Evolutionary conservation across 1,139 yeast genomes (phyloP), one percentile per base, ranked within the genome.

Genomic region (Pneumocystis carinii): DNA sequence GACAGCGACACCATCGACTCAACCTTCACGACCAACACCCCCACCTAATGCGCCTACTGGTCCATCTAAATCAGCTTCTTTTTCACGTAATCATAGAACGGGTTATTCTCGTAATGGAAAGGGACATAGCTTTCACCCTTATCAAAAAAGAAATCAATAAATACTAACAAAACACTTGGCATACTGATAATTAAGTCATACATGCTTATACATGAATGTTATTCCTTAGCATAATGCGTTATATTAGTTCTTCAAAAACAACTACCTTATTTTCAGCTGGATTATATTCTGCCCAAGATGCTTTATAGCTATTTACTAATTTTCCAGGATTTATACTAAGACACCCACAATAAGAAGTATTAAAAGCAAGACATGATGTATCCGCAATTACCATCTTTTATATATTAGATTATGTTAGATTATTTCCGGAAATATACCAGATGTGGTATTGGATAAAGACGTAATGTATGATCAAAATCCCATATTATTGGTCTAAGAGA

Each of bases 381-480:
- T 65, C 67, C 12, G 64, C 67, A 41, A 65, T 32, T 7, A 63
- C 32, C 55, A 48, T 64, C 36, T 64, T 60, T 39, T 62, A 48
- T 36, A n/a, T 59, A n/a, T 59, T 55, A 35, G 61, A 42, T 62
- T 19, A 7, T 39, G 3, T 19, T 6, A 41, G 14, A 35, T 12
- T 27, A 10, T 14, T 24, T 15, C 6, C 12, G 8, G 12, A 15
- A 37, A 62, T 42, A 19, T 63, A 62, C 64, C 37, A 61, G 59
- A 14, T 57, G 59, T 15, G 67, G 67, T 27, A 62, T n/a, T 35
- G 67, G 67, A 24, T 59, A 65, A 63, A 92, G 72, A 32, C 86
- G 79, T 64, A 92, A 77, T 1, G 83, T 76, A 68, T 84, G 83
- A 71, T 88, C 95, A 69, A 81, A 81, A 65, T 83, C 85, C 76